Base-by-base conservation (phyloP, 2,329 filamentous ascomycete genomes). In the Juglanconis oblonga region DNA sequence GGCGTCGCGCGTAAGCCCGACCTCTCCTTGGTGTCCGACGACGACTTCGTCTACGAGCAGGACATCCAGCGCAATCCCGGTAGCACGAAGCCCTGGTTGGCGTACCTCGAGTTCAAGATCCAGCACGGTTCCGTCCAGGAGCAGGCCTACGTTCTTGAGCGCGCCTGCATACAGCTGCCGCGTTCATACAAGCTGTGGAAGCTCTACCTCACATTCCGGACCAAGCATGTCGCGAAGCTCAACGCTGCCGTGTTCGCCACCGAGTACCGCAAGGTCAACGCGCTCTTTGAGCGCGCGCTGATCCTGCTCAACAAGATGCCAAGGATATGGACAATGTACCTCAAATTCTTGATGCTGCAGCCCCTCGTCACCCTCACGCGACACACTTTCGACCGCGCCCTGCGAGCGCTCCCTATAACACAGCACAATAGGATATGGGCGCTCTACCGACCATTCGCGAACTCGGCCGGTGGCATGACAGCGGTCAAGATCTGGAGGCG, bases 131-230 rank as follows among this genome's bases (percentile, higher is more conserved):
- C 85, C 49, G 71, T 91, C 48, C 86, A 91, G 57, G 94, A 98
- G 77, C 94, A 96, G 76, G 90, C 92, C 8, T 87, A 85, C 66
- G 84, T 92, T 42, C 89, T 98, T 78, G 95, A 98, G 77, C 87
- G 95, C 70, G 94, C 95, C 60, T 97, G 94, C 74, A 81, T 85
- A 64, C 90, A 96, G 69, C 83, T 99, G 50, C 95, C 95, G 53
- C 86, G 95, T 67, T 98, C 94, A 33, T 99, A 97, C 80, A 99
- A 99, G 79, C 81, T 99, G 52, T 99, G 95, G 95, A 98, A 97
- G 77, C 87, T 96, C 86, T 99, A 98, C 75, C 86, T 99, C 65
- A 84, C 87, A 66, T 89, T 98, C 67, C 87, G 95, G 68, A 87
- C 85, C 58, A 90, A 89, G 68, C 92, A 97, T 74, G 81, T 97